Evolutionary conservation across 2,329 filamentous ascomycete genomes (phyloP), one percentile per base, ranked within the genome.

Genomic region (Xylariales sp.): DNA sequence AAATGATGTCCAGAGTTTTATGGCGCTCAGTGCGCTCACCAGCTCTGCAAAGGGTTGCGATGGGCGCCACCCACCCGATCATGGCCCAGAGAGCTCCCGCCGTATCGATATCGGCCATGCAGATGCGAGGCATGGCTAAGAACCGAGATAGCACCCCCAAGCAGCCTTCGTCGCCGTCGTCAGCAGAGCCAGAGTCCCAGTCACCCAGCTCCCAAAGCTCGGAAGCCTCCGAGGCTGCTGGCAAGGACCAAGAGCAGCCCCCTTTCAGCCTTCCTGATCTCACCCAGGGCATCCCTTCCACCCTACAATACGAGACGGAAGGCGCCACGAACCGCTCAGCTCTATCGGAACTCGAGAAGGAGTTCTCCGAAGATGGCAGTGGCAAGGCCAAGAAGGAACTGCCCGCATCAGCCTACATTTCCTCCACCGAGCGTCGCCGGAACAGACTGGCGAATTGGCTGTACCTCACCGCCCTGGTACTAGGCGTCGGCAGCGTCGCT

Each of bases 281-380:
- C 30, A 93, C 88, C n/a, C 83, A 91, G 55, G 91, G 91, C 47
- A 95, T 97, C 45, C 91, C 91, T 0, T 95, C 90, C 2, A 95
- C 90, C 1, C 74, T 96, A 39, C 86, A 83, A 40, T 83, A 83
- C 42, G 91, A 96, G 63, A 76, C 83, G 40, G 63, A 67, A 1
- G 62, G 67, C 43, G 60, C 64, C n/a, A 64, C 56, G 47, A 46
- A 67, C 51, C 51, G 59, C 47, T 48, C 56, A 0, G 57, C 58
- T 1, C 41, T 66, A 29, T 40, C 65, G 24, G 49, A 64, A 1
- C 43, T 69, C 14, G 62, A 66, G 10, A 60, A 65, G 32, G 54
- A 60, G 12, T 56, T 59, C 13, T 53, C 71, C 43, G 63, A 71
- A 30, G n/a, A n/a, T n/a, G 63, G 61, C 52, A 65, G 63, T 24